Evolutionary conservation across 2,329 filamentous ascomycete species (phyloP), one percentile per base, ranked within the genome.

Genomic region (Nannizziopsis arthrosporioides): DNA sequence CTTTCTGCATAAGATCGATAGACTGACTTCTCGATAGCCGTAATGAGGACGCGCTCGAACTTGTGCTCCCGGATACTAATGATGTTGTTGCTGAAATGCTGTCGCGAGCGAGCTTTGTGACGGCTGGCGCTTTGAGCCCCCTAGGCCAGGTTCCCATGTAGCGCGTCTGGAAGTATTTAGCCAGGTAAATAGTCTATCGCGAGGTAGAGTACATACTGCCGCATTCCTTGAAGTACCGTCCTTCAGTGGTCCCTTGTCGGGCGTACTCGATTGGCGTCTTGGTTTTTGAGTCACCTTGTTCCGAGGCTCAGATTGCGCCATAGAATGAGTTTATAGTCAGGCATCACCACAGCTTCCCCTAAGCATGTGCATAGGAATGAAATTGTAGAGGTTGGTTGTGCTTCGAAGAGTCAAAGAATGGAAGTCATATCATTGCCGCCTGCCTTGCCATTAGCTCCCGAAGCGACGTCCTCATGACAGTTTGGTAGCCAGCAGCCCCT

Each of bases 61-160:
- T 56, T 18, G 60, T 59, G 15, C 60, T 51, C 52, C 66, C 63
- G 37, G 64, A 63, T 44, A 63, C 59, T 49, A 59, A 56, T 51
- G 62, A 63, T 51, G 63, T 63, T 37, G 67, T 63, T 43, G 67
- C 68, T 35, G 68, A 69, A 43, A 72, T 72, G 57, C 68, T 73
- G 59, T 73, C 71, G 57, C 66, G 65, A 53, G 68, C 69, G 14
- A 47, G 65, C 61, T 73, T 67, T 50, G 70, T 71, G 56, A 73
- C 61, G 43, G 71, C 66, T 34, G 66, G 63, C 42, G 71, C 68
- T 57, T 73, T 74, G 32, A 63, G 62, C 40, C 59, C 59, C 55
- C 64, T 63, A 34, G 69, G 68, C 71, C 71, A 73, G 19, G 67
- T 66, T 46, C 63, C 66, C 22, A 63, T 49, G 54, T 72, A 70